Base-by-base conservation (phyloP, 2,329 filamentous ascomycete species). In the Apiospora phragmitis region DNA sequence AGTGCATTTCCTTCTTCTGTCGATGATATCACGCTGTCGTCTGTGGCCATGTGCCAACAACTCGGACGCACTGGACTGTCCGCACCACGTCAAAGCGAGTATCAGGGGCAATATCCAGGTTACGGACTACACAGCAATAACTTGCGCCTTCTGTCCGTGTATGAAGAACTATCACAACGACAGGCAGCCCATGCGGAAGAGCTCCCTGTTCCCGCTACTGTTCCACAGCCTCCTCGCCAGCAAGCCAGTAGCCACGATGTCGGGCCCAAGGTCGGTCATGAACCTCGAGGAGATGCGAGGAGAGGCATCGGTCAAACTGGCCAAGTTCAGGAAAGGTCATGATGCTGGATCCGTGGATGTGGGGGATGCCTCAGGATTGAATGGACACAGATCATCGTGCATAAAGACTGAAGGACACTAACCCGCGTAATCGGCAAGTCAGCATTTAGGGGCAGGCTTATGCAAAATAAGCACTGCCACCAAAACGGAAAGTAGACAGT, bases 21-120 rank as follows among this genome's bases (percentile, higher is more conserved):
- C 9, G 72, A 74, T 18, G 73, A 72, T 7, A 68, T 75, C 18
- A 76, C 76, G 2, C 74, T 77, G 41, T 76, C 76, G 4, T 76
- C 73, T 2, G 73, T 78, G n/a, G 76, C 74, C 1, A 70, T 78
- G 29, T 78, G 76, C 71, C n/a, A 68, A 65, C 16, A 59, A 67
- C n/a, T n/a, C 68, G 2, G 69, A 68, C 26, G 69, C 65, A 4
- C 45, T 72, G 41, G 70, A 62, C 21, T 76, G 75, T 35, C 75
- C 75, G 1, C 70, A 76, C 35, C 24, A 69, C 18, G 26, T 69
- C 26, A 55, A 66, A 12, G 70, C 65, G 8, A 42, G 45, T 26
- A 67, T 70, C 7, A 42, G 24, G 9, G 26, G 49, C 14, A 26
- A 18, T 14, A 32, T 32, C 14, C 49, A 55, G 14, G n/a, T 65